Conservation (phyloP, 768 basidiomycete species). For the Boletus speciosus region DNA sequence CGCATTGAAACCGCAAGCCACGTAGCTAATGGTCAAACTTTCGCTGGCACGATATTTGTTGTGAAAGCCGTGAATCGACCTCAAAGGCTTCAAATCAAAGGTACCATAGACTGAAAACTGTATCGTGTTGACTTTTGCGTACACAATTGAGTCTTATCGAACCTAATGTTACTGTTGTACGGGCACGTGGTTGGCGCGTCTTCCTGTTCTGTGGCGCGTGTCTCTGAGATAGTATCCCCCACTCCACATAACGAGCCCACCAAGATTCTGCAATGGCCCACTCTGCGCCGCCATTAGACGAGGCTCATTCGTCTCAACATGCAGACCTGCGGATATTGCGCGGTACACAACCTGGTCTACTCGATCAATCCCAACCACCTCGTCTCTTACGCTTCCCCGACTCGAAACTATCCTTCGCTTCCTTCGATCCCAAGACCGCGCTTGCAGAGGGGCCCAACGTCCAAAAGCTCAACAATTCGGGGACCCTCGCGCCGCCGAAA, state of each 20-base stretch:
- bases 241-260: background rate
- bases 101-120: no score
- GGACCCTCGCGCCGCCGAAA: conserved; percentile 54
- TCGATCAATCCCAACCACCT: conserved; percentile 58
- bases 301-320: conserved; percentile 7
- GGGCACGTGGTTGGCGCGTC: conserved; percentile 18
- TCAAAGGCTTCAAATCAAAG: no score
- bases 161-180: no score
- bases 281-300: conserved; percentile 2
- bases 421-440: conserved; percentile 69
- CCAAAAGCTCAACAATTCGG: conserved; percentile 41
- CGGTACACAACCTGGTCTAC: conserved; percentile 57
- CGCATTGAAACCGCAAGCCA: background rate
- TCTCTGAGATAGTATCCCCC: no score
- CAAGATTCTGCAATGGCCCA: conserved; percentile 8
- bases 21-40: background rate
- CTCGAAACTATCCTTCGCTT: conserved; percentile 67
- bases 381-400: conserved; percentile 59
- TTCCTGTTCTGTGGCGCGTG: background rate
- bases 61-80: no score
- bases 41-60: no score
- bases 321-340: conserved; percentile 17
- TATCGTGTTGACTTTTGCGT: no score
- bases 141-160: no score
- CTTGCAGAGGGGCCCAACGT: conserved; percentile 39